These are phyloP conservation scores for Tilletia horrida DNA, from an alignment of 1,284 basidiomycete species.

Conservation along the genomic window DNA sequence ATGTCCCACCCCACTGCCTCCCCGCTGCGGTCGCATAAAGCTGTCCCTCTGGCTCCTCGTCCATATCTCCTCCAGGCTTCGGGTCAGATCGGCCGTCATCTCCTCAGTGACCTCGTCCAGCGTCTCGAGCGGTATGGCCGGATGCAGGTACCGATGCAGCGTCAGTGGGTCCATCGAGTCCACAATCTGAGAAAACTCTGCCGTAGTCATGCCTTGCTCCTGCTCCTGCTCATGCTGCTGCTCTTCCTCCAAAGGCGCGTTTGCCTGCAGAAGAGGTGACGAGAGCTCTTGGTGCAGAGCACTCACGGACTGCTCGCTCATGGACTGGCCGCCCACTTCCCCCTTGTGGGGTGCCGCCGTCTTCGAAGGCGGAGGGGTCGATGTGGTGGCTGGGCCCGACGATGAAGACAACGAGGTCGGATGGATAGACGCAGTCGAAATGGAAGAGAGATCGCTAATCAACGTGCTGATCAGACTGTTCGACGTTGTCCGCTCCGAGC, in stretches of 20 bases:
- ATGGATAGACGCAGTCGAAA: neutral
- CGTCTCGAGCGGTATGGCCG: slow-evolving; percentile 9
- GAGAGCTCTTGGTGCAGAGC: neutral
- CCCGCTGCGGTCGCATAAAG: neutral
- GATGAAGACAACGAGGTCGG: neutral
- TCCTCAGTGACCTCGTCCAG: slow-evolving; percentile 14
- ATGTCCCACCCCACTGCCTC: too few species aligned
- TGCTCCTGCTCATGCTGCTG: too few species aligned
- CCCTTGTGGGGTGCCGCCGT: too few species aligned
- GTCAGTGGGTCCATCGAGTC: slow-evolving; percentile 3
- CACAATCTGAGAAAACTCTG: neutral
- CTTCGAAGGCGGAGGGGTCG: too few species aligned
- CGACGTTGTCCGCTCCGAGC: slow-evolving; percentile 1
- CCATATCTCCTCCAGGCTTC: slow-evolving; percentile 13
- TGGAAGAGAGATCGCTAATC: neutral
- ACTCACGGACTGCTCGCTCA: too few species aligned
- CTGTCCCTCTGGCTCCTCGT: slow-evolving; percentile 9
- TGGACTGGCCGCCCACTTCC: too few species aligned
- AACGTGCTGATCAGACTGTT: slow-evolving; percentile 7
- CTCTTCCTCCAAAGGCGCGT: too few species aligned
- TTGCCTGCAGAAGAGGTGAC: neutral
- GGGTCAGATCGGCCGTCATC: slow-evolving; percentile 13
- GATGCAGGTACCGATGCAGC: slow-evolving; percentile 13
- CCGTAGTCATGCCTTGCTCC: too few species aligned
- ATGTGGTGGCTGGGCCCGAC: neutral